Percentiles rank a stretch among this genome's conserved stretches.
These are phyloP conservation scores for Penicillium sp. DNA, from an alignment of 2,329 filamentous ascomycete genomes.

Conservation along the genomic window DNA sequence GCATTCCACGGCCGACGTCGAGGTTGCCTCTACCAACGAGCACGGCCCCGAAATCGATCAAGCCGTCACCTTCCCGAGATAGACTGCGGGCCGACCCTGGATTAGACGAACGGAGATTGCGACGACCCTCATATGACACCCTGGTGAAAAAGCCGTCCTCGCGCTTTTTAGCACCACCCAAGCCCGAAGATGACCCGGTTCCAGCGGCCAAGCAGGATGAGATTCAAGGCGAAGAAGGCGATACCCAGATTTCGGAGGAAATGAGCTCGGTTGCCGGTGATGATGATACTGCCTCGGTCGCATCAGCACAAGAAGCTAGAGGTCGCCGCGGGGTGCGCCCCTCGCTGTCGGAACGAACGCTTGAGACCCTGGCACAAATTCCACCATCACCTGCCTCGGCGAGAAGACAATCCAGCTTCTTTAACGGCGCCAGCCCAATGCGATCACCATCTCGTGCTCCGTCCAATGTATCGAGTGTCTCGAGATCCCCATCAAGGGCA, in stretches of 20 bases:
- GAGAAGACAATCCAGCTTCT: slow-evolving; percentile 71
- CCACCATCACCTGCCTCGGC: slow-evolving; percentile 74
- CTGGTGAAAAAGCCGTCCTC: slow-evolving; percentile 38
- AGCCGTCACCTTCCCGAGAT: slow-evolving; percentile 51
- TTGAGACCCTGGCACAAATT: slow-evolving; percentile 77
- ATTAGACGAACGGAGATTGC: slow-evolving; percentile 37
- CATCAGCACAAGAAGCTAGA: slow-evolving; percentile 16
- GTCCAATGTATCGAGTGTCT: slow-evolving; percentile 56
- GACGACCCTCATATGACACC: slow-evolving; percentile 41
- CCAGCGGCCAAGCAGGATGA: slow-evolving; percentile 22
- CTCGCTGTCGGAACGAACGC: slow-evolving; percentile 73
- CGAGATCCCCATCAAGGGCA: slow-evolving; percentile 43
- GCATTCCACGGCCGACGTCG: slow-evolving; percentile 54
- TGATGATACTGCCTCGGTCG: slow-evolving; percentile 11
- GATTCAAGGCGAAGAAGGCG: slow-evolving; percentile 19
- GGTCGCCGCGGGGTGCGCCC: slow-evolving; percentile 28
- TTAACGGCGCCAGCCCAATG: slow-evolving; percentile 63
- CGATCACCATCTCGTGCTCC: slow-evolving; percentile 64
- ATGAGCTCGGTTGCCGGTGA: slow-evolving; percentile 6
- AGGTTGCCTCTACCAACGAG: slow-evolving; percentile 54
- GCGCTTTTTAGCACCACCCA: slow-evolving; percentile 27
- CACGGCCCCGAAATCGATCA: slow-evolving; percentile 43
- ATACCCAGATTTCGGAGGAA: slow-evolving; percentile 19
- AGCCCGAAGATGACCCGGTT: slow-evolving; percentile 14
- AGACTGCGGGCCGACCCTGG: slow-evolving; percentile 46